These are phyloP conservation scores for Fusarium protoensiforme DNA, from an alignment of 2,329 filamentous ascomycete genomes.

Conservation along the genomic window DNA sequence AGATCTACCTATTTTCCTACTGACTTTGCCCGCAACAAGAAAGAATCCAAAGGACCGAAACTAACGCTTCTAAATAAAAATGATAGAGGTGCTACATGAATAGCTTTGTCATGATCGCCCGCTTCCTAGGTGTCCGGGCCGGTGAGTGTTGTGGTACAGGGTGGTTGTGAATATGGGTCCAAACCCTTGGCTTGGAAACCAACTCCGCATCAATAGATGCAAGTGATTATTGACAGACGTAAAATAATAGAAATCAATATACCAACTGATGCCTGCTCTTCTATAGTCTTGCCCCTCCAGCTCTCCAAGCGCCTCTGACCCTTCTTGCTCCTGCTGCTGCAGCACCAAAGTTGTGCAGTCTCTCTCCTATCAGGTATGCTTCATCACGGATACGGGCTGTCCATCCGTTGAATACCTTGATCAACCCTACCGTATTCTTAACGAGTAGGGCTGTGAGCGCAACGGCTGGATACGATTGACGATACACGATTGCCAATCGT, in stretches of 20 bases:
- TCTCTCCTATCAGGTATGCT: constrained; percentile 94
- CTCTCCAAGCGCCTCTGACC: constrained; percentile 51
- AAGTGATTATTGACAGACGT: neutral
- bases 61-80: neutral
- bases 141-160: neutral
- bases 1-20: neutral
- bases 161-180: neutral
- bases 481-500: constrained; percentile 56
- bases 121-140: neutral
- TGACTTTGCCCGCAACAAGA: neutral
- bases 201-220: neutral
- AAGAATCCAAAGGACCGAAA: neutral
- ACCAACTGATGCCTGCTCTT: neutral
- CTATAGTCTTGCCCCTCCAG: constrained; percentile 47
- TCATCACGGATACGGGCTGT: constrained; percentile 88
- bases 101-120: neutral
- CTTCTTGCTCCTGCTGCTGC: constrained; percentile 52
- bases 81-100: neutral
- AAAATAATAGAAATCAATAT: constrained; percentile 12
- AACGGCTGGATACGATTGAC: constrained; percentile 76
- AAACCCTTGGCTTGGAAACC: neutral
- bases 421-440: constrained; percentile 59
- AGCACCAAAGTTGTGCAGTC: constrained; percentile 89
- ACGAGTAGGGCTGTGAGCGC: constrained; percentile 60
- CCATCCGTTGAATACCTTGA: constrained; percentile 78